Percentiles rank a stretch among this genome's conserved stretches.
These are phyloP conservation scores for Tolypocladium paradoxum DNA, from an alignment of 2,329 filamentous ascomycete genomes.

Conservation along the genomic window DNA sequence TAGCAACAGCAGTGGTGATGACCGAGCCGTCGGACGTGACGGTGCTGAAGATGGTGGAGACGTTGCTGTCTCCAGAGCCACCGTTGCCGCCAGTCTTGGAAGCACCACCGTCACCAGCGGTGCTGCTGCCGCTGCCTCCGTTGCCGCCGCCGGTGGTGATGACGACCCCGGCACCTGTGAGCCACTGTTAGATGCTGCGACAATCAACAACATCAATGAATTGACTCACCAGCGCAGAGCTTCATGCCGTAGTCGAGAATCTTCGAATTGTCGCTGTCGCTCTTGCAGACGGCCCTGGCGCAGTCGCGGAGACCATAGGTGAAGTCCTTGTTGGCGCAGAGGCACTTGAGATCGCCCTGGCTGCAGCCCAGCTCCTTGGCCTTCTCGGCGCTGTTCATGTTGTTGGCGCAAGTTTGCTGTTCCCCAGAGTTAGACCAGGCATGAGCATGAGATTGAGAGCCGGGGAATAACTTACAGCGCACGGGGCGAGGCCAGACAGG, in stretches of 20 bases:
- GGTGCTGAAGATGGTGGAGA: conserved; percentile 27
- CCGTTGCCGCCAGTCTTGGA: background rate
- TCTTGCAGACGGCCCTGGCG: conserved; percentile 30
- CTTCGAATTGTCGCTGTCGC: conserved; percentile 18
- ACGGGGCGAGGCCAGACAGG: conserved; percentile 31
- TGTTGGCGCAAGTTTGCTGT: conserved; percentile 37
- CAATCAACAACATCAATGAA: no score
- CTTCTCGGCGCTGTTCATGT: conserved; percentile 36
- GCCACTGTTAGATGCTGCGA: conserved; percentile 7
- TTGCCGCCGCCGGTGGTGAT: conserved; percentile 13
- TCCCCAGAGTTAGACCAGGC: background rate
- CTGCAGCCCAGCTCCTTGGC: conserved; percentile 34
- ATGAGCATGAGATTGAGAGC: background rate
- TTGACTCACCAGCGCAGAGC: conserved; percentile 26
- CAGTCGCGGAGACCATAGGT: conserved; percentile 41
- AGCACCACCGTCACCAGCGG: background rate
- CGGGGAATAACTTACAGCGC: conserved; percentile 38
- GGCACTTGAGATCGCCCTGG: conserved; percentile 28
- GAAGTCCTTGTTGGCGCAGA: conserved; percentile 37
- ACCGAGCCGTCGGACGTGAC: conserved; percentile 22
- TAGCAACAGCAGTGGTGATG: conserved; percentile 24
- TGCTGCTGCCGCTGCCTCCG: conserved; percentile 1
- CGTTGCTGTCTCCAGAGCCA: conserved; percentile 1
- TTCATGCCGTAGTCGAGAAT: conserved; percentile 27
- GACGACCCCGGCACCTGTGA: conserved; percentile 20